phyloP scores from a whole-genome alignment of 805 yeast species.

The Yamadazyma olivae region DNA sequence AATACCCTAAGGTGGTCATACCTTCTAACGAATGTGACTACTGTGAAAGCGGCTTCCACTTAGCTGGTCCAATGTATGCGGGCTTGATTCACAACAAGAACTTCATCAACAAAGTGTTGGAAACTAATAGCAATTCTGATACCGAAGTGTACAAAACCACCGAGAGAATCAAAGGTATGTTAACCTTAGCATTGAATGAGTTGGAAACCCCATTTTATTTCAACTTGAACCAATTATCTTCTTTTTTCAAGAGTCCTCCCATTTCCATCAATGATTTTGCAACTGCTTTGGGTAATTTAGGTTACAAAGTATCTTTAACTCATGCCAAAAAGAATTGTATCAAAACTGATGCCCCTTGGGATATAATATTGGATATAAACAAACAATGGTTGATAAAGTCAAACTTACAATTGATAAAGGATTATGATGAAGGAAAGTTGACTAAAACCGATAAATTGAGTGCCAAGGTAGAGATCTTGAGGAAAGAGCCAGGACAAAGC shows the following conservation, averaged over 20 bases:
- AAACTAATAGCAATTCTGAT: conserved; percentile 49
- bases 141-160: conserved; percentile 68
- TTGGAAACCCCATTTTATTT: conserved; percentile 71
- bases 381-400: conserved; percentile 51
- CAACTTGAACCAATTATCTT: conserved; percentile 72
- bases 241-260: conserved; percentile 75
- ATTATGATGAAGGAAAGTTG: conserved; percentile 14
- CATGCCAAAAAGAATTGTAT: conserved; percentile 85
- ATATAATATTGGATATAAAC: conserved; percentile 68
- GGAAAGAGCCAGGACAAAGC: conserved; percentile 30
- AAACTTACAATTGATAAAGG: conserved; percentile 26
- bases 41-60: conserved; percentile 68
- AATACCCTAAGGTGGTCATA: conserved; percentile 43
- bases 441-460: conserved; percentile 11
- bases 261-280: conserved; percentile 72
- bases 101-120: conserved; percentile 63
- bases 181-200: conserved; percentile 77
- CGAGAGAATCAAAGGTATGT: conserved; percentile 88
- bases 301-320: conserved; percentile 78
- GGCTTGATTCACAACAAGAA: conserved; percentile 69
- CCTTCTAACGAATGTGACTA: conserved; percentile 60
- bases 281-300: conserved; percentile 82
- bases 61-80: conserved; percentile 98
- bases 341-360: conserved; percentile 90
- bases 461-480: conserved; percentile 19